Percentiles rank a stretch among this genome's conserved stretches.
Evolutionary conservation across 2,329 filamentous ascomycete species (phyloP).

Genomic region (Curvularia sp.): DNA sequence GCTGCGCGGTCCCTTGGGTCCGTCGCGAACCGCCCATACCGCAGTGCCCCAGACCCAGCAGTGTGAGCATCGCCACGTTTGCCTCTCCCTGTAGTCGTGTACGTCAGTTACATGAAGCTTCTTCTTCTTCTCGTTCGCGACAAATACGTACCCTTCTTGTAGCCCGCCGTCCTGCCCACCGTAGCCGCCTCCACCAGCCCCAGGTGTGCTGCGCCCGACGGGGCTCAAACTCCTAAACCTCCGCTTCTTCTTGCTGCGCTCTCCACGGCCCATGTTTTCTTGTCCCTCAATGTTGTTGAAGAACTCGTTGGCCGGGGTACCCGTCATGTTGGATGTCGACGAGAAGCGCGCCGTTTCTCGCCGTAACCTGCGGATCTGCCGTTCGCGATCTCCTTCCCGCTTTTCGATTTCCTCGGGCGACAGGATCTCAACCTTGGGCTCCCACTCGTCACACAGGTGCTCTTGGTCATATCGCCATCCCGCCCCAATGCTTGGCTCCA

Average conservation of each 20-base stretch:
- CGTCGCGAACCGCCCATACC: constrained; percentile 94
- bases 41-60: constrained; percentile 87
- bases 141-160: constrained; percentile 49
- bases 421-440: constrained; percentile 63
- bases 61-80: constrained; percentile 85
- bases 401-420: constrained; percentile 98
- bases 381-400: constrained; percentile 89
- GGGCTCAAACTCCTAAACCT: constrained; percentile 90
- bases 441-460: constrained; percentile 69
- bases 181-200: constrained; percentile 62
- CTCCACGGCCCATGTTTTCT: constrained; percentile 89
- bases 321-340: constrained; percentile 80
- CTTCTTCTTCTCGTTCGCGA: background rate
- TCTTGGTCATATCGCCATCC: constrained; percentile 97
- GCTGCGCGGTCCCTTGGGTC: constrained; percentile 80
- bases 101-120: constrained; percentile 20
- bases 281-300: constrained; percentile 62
- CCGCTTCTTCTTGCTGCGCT: constrained; percentile 93
- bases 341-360: constrained; percentile 93
- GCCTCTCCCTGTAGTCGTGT: constrained; percentile 66
- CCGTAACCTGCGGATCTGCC: constrained; percentile 83
- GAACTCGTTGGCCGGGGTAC: constrained; percentile 69
- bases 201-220: constrained; percentile 80
- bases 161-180: constrained; percentile 70
- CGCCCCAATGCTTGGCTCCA: constrained; percentile 74